phyloP scores from a whole-genome alignment of 2,329 filamentous ascomycete genomes.

The Trichoderma sp. region DNA sequence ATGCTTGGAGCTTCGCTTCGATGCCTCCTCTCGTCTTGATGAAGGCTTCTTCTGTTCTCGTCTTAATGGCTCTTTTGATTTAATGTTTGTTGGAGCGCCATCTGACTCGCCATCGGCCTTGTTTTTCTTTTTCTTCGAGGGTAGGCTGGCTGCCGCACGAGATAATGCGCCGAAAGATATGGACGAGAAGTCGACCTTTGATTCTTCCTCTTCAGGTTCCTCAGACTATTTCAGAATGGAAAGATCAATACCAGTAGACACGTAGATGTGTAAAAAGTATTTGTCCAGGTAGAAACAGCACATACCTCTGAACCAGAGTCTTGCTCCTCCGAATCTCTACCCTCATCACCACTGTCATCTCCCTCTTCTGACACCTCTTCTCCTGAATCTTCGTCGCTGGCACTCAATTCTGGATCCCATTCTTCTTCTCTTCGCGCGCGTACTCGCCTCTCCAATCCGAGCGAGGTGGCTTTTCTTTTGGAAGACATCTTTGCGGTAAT shows the following conservation, averaged over 20 bases:
- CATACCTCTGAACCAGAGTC: slow-evolving; percentile 36
- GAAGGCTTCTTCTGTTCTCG: neutral
- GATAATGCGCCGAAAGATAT: slow-evolving; percentile 91
- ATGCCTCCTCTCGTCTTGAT: slow-evolving; percentile 27
- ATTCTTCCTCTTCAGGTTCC: slow-evolving; percentile 35
- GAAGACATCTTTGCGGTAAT: slow-evolving; percentile 21
- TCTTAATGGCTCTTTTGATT: neutral
- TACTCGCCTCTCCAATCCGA: slow-evolving; percentile 47
- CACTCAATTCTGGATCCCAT: slow-evolving; percentile 42
- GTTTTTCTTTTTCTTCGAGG: slow-evolving; percentile 36
- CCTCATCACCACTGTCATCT: slow-evolving; percentile 38
- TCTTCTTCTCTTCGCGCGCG: slow-evolving; percentile 48
- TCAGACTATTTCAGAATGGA: slow-evolving; percentile 29
- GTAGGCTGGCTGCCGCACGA: slow-evolving; percentile 75
- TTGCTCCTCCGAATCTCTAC: slow-evolving; percentile 29
- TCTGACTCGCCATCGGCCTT: slow-evolving; percentile 33
- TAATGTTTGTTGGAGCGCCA: slow-evolving; percentile 33
- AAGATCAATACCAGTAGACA: neutral
- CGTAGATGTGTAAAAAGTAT: neutral
- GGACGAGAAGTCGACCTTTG: slow-evolving; percentile 52
- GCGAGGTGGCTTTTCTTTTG: slow-evolving; percentile 44
- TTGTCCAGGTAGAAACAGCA: neutral
- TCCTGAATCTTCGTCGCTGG: slow-evolving; percentile 38
- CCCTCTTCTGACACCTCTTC: slow-evolving; percentile 35
- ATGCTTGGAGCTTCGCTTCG: slow-evolving; percentile 71